A percentile compares a stretch with the other conserved stretches of the same genome.
Evolutionary conservation across 225 moss, liverwort and hornwort species (phyloP).

Genomic region (Pseudisothecium myosuroides): DNA sequence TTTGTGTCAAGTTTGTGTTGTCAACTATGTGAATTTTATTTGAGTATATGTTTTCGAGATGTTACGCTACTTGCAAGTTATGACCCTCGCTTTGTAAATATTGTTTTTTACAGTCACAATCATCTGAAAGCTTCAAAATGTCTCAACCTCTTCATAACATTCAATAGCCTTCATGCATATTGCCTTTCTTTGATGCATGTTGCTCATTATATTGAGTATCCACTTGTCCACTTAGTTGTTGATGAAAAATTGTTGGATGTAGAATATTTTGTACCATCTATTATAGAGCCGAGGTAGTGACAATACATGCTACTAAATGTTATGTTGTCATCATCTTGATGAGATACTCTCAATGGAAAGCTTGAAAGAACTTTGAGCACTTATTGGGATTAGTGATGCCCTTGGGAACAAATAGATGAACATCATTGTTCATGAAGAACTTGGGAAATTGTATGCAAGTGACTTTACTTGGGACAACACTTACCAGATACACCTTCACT

Average conservation of each 20-base stretch:
- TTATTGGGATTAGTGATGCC: not conserved
- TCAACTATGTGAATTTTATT: not conserved
- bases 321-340: not conserved
- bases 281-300: not conserved
- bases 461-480: not conserved
- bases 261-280: not conserved
- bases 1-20: not conserved
- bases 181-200: not conserved
- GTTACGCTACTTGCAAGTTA: not conserved
- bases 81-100: not conserved
- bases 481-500: no score
- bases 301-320: not conserved
- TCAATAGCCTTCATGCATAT: no score
- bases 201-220: not conserved
- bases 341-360: not conserved
- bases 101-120: not conserved
- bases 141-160: not conserved
- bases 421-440: not conserved
- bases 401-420: not conserved
- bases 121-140: not conserved
- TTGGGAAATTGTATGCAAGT: not conserved
- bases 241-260: not conserved
- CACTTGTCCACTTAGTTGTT: fast-evolving
- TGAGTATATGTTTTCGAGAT: not conserved
- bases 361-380: not conserved